Percentiles rank a stretch among this genome's conserved stretches.
These are phyloP conservation scores for Tolypocladium tropicale DNA, from an alignment of 2,329 filamentous ascomycete genomes.

Conservation along the genomic window DNA sequence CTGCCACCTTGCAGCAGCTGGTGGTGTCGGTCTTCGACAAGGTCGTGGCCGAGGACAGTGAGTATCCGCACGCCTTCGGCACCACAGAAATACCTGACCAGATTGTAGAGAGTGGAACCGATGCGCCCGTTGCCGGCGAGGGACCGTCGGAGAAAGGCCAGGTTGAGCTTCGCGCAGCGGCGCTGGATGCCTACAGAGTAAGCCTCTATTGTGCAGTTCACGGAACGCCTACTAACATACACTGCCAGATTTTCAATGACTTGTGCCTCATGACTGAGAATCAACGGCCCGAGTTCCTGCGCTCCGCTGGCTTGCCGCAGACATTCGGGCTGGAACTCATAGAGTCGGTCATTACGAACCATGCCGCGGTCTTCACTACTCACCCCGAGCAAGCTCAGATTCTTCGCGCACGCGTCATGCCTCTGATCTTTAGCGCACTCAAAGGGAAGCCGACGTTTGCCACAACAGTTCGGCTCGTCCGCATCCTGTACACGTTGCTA, in stretches of 20 bases:
- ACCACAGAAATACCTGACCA: background rate
- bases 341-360: slow-evolving; percentile 79
- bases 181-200: slow-evolving; percentile 75
- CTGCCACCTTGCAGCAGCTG: slow-evolving; percentile 91
- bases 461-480: slow-evolving; percentile 68
- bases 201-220: slow-evolving; percentile 6
- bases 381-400: slow-evolving; percentile 77
- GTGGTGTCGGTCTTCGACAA: slow-evolving; percentile 91
- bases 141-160: slow-evolving; percentile 55
- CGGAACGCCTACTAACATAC: background rate
- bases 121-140: slow-evolving; percentile 52
- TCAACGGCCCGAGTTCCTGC: slow-evolving; percentile 71
- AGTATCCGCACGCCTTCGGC: slow-evolving; percentile 17
- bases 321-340: slow-evolving; percentile 86
- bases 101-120: slow-evolving; percentile 28
- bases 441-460: slow-evolving; percentile 73
- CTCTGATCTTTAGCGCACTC: slow-evolving; percentile 67
- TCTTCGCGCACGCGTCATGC: slow-evolving; percentile 68
- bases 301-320: slow-evolving; percentile 66
- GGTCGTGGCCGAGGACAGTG: slow-evolving; percentile 71
- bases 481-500: slow-evolving; percentile 74
- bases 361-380: slow-evolving; percentile 65
- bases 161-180: slow-evolving; percentile 61
- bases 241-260: slow-evolving; percentile 68
- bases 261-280: slow-evolving; percentile 81